A percentile compares a stretch with the other conserved stretches of the same genome.
Evolutionary conservation across 495 filamentous ascomycete genomes (phyloP).

Genomic region (Achaetomiella virescens): DNA sequence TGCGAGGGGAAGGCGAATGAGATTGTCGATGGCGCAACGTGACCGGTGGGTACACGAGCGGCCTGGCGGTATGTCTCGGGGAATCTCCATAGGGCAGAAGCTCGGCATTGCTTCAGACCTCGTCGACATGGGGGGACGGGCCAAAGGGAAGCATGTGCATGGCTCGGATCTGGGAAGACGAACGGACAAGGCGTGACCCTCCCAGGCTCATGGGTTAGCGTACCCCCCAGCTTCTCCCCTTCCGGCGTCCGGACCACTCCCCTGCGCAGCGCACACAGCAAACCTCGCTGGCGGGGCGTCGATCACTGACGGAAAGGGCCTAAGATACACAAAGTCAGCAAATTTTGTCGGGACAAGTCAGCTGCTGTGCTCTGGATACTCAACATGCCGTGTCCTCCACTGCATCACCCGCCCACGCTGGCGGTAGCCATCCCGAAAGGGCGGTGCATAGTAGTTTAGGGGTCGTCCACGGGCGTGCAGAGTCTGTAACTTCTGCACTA

Average conservation of each 20-base stretch:
- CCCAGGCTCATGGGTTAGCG: background rate
- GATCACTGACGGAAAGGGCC: constrained; percentile 1
- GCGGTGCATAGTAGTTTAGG: background rate
- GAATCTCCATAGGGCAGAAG: constrained; percentile 5
- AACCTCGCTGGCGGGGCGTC: constrained; percentile 4
- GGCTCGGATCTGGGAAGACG: background rate
- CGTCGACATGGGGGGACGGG: background rate
- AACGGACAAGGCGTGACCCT: background rate
- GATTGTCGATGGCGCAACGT: constrained; percentile 1
- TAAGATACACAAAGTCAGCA: background rate
- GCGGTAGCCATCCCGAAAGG: background rate
- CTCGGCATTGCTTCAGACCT: constrained; percentile 1
- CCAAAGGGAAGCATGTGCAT: background rate
- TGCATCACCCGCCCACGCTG: background rate
- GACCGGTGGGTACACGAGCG: background rate
- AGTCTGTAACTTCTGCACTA: background rate
- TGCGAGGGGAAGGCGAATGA: background rate
- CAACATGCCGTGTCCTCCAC: background rate
- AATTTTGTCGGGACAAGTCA: background rate
- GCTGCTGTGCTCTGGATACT: background rate
- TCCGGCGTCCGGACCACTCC: background rate
- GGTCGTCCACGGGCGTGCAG: background rate
- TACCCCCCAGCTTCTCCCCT: background rate
- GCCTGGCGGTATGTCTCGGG: constrained; percentile 2
- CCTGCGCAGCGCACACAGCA: background rate